These are phyloP conservation scores for Leptographium wingfieldii DNA, from an alignment of 2,329 filamentous ascomycete genomes.

Conservation along the genomic window DNA sequence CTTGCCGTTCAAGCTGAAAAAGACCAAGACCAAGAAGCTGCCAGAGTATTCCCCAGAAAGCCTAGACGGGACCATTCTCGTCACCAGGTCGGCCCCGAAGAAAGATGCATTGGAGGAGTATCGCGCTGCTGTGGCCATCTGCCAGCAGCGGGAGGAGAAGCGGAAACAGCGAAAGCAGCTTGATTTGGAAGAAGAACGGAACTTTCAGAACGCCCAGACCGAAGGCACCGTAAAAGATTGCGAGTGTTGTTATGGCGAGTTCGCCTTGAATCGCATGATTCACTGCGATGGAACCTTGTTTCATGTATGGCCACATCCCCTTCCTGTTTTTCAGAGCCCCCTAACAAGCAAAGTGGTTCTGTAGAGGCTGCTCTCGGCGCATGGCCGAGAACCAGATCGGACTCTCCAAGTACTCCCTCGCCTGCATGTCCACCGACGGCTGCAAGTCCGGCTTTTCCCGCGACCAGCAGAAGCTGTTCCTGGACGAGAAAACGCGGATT, in stretches of 20 bases:
- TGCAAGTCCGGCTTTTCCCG: conserved; percentile 51
- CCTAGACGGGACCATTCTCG: conserved; percentile 12
- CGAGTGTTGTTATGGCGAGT: conserved; percentile 58
- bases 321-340: not conserved
- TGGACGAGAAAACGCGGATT: conserved; percentile 43
- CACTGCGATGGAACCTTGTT: conserved; percentile 45
- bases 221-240: conserved; percentile 52
- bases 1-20: conserved; percentile 19
- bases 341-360: conserved; percentile 42
- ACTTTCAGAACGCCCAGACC: conserved; percentile 27
- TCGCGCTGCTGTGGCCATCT: conserved; percentile 21
- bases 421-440: conserved; percentile 57
- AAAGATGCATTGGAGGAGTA: conserved; percentile 27
- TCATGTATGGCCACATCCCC: conserved; percentile 30
- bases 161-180: conserved; percentile 14
- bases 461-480: conserved; percentile 40
- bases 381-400: conserved; percentile 60
- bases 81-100: conserved; percentile 5
- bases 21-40: conserved; percentile 11
- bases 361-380: conserved; percentile 48
- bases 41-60: conserved; percentile 11
- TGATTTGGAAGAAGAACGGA: conserved; percentile 25
- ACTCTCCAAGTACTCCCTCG: conserved; percentile 51
- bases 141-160: conserved; percentile 14
- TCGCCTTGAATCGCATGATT: conserved; percentile 53